phyloP scores from a whole-genome alignment of 768 basidiomycete species.

The Serendipita sp. region DNA sequence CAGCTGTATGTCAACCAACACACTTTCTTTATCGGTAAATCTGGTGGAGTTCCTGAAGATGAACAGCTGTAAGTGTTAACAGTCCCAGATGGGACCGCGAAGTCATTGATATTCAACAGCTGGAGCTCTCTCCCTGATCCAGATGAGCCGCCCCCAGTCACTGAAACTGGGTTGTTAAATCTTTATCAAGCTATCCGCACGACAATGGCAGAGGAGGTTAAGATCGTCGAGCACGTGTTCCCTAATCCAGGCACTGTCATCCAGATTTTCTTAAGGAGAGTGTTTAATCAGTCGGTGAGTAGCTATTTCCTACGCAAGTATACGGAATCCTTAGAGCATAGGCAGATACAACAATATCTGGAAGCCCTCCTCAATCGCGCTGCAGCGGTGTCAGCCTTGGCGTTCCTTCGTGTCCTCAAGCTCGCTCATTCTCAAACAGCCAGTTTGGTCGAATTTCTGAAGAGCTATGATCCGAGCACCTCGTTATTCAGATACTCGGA shows the following conservation, averaged over 20 bases:
- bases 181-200: slow-evolving; percentile 75
- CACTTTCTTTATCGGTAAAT: slow-evolving; percentile 87
- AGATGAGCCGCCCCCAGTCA: slow-evolving; percentile 54
- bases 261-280: slow-evolving; percentile 93
- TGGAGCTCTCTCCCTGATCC: slow-evolving; percentile 76
- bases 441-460: slow-evolving; percentile 74
- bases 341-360: slow-evolving; percentile 90
- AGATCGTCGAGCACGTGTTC: slow-evolving; percentile 97
- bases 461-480: slow-evolving; percentile 71
- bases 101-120: slow-evolving; percentile 24
- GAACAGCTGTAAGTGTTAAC: slow-evolving; percentile 35
- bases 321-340: not conserved
- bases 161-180: slow-evolving; percentile 61
- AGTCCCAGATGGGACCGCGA: not conserved
- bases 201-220: slow-evolving; percentile 89
- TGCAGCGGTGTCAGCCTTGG: slow-evolving; percentile 63
- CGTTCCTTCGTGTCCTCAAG: slow-evolving; percentile 80
- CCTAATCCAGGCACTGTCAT: slow-evolving; percentile 92
- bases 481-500: slow-evolving; percentile 7
- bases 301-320: not conserved
- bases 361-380: slow-evolving; percentile 74
- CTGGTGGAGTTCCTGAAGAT: slow-evolving; percentile 50
- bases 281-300: slow-evolving; percentile 91
- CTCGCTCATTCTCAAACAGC: slow-evolving; percentile 71
- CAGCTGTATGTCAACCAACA: slow-evolving; percentile 95